These are phyloP conservation scores for Lactarius psammicola DNA, from an alignment of 768 basidiomycete species.

Conservation along the genomic window DNA sequence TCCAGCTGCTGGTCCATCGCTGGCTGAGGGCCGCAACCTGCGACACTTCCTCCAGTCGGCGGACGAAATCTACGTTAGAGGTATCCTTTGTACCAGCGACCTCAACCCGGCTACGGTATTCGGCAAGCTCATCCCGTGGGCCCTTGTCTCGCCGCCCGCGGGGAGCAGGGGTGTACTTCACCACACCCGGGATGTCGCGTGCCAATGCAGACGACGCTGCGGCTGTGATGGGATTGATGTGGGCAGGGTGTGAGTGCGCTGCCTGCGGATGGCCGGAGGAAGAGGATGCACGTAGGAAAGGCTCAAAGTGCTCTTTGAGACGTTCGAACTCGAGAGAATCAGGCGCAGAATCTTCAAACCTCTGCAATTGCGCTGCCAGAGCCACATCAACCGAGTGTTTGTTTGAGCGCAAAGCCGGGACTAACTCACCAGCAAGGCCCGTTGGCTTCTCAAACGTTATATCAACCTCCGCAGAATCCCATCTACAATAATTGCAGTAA, in stretches of 20 bases:
- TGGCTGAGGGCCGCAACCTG: constrained; percentile 73
- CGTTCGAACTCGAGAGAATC: constrained; percentile 90
- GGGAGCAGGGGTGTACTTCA: constrained; percentile 68
- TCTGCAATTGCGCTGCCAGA: constrained; percentile 80
- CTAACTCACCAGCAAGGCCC: constrained; percentile 77
- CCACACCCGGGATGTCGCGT: constrained; percentile 81
- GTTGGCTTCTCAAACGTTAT: constrained; percentile 97
- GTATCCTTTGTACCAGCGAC: constrained; percentile 55
- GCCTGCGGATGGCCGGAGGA: constrained; percentile 60
- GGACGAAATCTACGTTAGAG: constrained; percentile 68
- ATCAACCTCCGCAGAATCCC: constrained; percentile 90
- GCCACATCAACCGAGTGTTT: constrained; percentile 2
- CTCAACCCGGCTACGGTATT: constrained; percentile 73
- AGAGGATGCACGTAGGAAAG: constrained; percentile 83
- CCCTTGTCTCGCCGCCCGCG: constrained; percentile 58
- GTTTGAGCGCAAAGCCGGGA: background rate
- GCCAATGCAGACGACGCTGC: constrained; percentile 87
- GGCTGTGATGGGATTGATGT: constrained; percentile 80
- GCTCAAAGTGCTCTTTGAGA: constrained; percentile 96
- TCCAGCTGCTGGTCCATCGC: constrained; percentile 82
- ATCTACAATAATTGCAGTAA: constrained; percentile 89
- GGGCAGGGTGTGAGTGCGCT: constrained; percentile 64
- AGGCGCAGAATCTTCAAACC: constrained; percentile 80
- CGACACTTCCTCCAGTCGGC: constrained; percentile 55
- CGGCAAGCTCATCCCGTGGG: constrained; percentile 70